These are phyloP conservation scores for Claviceps capensis DNA, from an alignment of 2,329 filamentous ascomycete genomes.

Conservation along the genomic window DNA sequence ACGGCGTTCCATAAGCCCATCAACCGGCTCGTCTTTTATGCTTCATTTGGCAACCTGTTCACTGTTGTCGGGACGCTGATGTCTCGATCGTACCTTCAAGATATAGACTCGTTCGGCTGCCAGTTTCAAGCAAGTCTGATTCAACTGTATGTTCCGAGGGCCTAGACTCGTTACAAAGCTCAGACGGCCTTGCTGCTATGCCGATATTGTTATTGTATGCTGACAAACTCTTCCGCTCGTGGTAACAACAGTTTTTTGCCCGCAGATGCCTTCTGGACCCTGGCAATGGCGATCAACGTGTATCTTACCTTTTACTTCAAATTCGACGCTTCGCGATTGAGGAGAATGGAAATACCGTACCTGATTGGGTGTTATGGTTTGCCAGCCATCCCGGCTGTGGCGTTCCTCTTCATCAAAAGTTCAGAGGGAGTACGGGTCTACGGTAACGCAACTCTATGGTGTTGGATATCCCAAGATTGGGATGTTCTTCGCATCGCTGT, in stretches of 20 bases:
- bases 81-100: slow-evolving; percentile 43
- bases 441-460: slow-evolving; percentile 67
- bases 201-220: not conserved
- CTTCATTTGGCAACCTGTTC: slow-evolving; percentile 68
- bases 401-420: slow-evolving; percentile 51
- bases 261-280: slow-evolving; percentile 62
- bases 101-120: slow-evolving; percentile 38
- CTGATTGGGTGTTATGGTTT: slow-evolving; percentile 57
- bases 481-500: slow-evolving; percentile 58
- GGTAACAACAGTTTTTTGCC: slow-evolving; percentile 55
- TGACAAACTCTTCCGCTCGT: slow-evolving; percentile 8
- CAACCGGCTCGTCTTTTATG: slow-evolving; percentile 73
- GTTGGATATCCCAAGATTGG: slow-evolving; percentile 57
- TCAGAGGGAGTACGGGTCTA: slow-evolving; percentile 45
- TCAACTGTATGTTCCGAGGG: slow-evolving; percentile 50
- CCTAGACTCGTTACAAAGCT: too few relatives aligned
- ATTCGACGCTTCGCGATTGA: slow-evolving; percentile 50
- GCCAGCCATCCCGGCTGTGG: slow-evolving; percentile 54
- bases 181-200: not conserved
- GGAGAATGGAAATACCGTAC: slow-evolving; percentile 58
- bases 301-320: slow-evolving; percentile 69
- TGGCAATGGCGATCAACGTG: slow-evolving; percentile 75
- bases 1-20: slow-evolving; percentile 71
- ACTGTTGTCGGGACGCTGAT: slow-evolving; percentile 66
- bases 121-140: slow-evolving; percentile 69